Evolutionary conservation across 768 basidiomycete species (phyloP), one percentile per base, ranked within the genome.

Genomic region (Mycena vitilis): DNA sequence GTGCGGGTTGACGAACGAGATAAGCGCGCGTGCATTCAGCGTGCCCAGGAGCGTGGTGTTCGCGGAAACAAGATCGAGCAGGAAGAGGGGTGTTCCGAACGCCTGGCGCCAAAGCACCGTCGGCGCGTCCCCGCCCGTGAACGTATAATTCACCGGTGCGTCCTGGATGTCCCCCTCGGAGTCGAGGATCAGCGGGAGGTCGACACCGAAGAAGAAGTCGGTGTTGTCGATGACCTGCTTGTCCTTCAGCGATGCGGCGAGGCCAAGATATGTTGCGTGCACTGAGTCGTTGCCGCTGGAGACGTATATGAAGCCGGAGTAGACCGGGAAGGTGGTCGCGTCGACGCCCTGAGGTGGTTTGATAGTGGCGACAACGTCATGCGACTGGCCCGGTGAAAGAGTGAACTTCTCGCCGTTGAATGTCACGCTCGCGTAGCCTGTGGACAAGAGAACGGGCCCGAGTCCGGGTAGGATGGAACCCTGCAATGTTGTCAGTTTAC

Each of bases 151-250:
- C 13, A 76, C 75, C n/a, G 85, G 76, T 10, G 61, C 77, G 3
- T 64, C 71, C 71, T 87, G 82, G 52, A 83, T 72, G 67, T 84
- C 74, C 12, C 84, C 85, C 36, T 63, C 57, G 25, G 80, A 66
- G 70, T 85, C 81, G 25, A 85, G 72, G 53, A 88, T 54, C 2
- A 80, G 75, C 7, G 88, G 87, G 1, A 86, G 73, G 22, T 75
- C 66, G 9, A 82, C 71, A n/a, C 85, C 85, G 67, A 88, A 85
- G 78, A 83, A 82, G 10, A 68, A 66, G 57, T 84, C 79, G 1
- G 85, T 86, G 75, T 83, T 81, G 73, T 89, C 88, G 55, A 90
- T 73, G 47, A 89, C 82, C 44, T 83, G 82, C 66, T 83, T 82
- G 65, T 87, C 78, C 72, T 81, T 83, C 66, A 88, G 78, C n/a